Percentiles rank a stretch among this genome's conserved stretches.
Conservation (phyloP, 108 stramenopile species). For the Cyclostephanos invisitatus region DNA sequence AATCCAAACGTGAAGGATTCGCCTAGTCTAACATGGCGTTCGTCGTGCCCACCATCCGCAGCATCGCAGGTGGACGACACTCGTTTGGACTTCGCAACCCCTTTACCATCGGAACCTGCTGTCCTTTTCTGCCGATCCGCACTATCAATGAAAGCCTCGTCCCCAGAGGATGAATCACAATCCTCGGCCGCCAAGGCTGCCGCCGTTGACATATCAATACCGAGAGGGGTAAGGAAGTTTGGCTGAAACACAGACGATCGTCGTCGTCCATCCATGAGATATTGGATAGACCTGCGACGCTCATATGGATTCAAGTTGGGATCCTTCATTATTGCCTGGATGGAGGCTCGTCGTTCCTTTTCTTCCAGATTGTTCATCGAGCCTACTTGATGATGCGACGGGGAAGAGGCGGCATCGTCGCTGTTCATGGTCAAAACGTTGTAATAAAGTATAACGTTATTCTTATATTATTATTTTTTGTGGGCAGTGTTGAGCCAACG, state of each 20-base stretch:
- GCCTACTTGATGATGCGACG: neutral
- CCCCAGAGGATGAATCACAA: neutral
- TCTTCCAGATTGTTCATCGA: constrained; percentile 53
- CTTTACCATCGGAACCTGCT: neutral
- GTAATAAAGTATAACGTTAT: too few species aligned
- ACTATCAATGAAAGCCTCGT: neutral
- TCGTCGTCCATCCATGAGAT: constrained; percentile 86
- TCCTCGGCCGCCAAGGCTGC: constrained; percentile 21
- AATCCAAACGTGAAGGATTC: constrained; percentile 38
- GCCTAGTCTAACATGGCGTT: constrained; percentile 29
- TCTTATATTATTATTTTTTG: too few species aligned
- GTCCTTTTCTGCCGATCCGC: neutral
- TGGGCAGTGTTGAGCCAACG: too few species aligned
- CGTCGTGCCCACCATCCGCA: constrained; percentile 11
- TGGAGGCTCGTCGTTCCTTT: constrained; percentile 69
- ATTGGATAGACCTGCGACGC: constrained; percentile 75
- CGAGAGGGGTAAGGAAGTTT: constrained; percentile 2
- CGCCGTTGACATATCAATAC: constrained; percentile 22
- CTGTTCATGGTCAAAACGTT: constrained; percentile 7
- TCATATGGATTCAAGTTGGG: constrained; percentile 58
- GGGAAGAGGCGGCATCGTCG: neutral
- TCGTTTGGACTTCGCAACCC: constrained; percentile 8
- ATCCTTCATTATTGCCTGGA: constrained; percentile 81
- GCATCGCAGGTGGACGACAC: neutral
- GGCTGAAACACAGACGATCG: constrained; percentile 54